Base-by-base conservation (phyloP, 2,329 filamentous ascomycete genomes). In the Botrytis tulipae region DNA sequence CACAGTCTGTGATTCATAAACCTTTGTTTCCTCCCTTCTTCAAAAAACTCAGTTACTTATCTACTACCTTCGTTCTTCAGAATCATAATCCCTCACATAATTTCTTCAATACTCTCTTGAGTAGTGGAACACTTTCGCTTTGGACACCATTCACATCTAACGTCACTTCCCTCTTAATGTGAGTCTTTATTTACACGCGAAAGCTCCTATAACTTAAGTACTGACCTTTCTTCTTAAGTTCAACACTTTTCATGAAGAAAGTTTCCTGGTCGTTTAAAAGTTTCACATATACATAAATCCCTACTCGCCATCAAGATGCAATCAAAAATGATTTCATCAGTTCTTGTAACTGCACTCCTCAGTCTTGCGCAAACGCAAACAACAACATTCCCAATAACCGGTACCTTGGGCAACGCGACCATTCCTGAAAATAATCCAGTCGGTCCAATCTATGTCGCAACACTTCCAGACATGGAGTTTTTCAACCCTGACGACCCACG, bases 381-480 rank as follows among this genome's bases (percentile, higher is more conserved):
- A 18, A 76, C 70, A 70, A 76, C 74, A 20, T 72, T 44, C 6
- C 78, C 76, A 60, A 70, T 78, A 42, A 80, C 80, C 48, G 80
- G 80, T 42, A 73, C 46, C 2, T 81, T 85, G 25, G 84, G 83
- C 70, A 84, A 89, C 77, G 89, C 90, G 62, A 81, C 84, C 16
- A 80, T 85, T 59, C 84, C 88, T 29, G 82, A 79, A 25, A 83
- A 87, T 82, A 93, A 93, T 82, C 87, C 90, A 2, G 74, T 80
- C 6, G 86, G 86, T 48, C 82, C 84, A 42, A 80, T 83, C 46
- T 92, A 89, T 82, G 82, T 84, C 71, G 91, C 89, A 29, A 83
- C 80, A 2, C 85, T 93, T 8, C 88, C 89, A 25, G 69, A 72
- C 0, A 77, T 62, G 29, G 63, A 75, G 42, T 80, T 87, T 82